Evolutionary conservation across 768 basidiomycete species (phyloP), one percentile per base, ranked within the genome.

Genomic region (Holtermanniella nyarrowii): DNA sequence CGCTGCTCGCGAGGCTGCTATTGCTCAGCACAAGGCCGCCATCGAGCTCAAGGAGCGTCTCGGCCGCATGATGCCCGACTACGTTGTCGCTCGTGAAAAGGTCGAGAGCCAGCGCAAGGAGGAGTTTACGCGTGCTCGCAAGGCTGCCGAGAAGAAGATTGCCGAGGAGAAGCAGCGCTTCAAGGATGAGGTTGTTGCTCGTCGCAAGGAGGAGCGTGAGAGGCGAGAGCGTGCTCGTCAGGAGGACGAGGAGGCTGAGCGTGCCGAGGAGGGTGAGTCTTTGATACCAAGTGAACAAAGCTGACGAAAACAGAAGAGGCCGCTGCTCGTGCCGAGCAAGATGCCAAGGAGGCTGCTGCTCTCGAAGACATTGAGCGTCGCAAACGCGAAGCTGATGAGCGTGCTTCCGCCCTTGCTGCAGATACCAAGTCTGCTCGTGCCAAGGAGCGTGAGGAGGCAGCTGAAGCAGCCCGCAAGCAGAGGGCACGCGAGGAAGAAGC

Each of bases 131-230:
- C 76, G 76, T 70, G 79, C 75, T 63, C 70, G 77, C 57, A 79
- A 77, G 42, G 72, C 70, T 22, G 84, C 88, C 2, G 61, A 73
- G 58, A 75, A 73, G 70, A 88, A 83, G 77, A 81, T 89, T 49
- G 82, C 81, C 54, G 82, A 86, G 65, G 89, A 91, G 75, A 91
- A 89, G 77, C 77, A 78, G 44, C 84, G 82, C 76, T 76, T 83
- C 58, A 76, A 76, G 54, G 76, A 76, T 54, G 72, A 74, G 13
- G 72, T 86, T 41, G 53, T 83, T 24, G 79, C 81, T 57, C 74
- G 76, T 53, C 74, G 81, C 57, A 82, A 79, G 62, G 83, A 80
- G 66, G 77, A 84, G 71, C 72, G 74, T 22, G 59, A 64, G 41
- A 59, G 58, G 26, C 53, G 42, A 27, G 80, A 78, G 59, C 72